A percentile compares a stretch with the other conserved stretches of the same genome.
Conservation (phyloP, 2,329 filamentous ascomycete genomes). For the Fusarium sp. region DNA sequence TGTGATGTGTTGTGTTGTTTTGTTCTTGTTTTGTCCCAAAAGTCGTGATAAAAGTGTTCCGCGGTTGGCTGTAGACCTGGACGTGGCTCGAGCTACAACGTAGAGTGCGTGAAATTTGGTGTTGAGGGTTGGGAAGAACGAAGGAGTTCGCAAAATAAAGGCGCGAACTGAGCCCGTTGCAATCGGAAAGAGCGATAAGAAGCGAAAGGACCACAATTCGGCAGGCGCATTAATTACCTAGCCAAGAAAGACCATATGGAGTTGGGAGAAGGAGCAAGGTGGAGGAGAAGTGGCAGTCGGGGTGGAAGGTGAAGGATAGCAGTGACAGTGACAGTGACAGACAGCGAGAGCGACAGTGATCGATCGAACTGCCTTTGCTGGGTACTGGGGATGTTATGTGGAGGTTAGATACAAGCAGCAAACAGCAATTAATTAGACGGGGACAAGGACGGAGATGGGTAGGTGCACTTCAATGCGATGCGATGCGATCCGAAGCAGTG, state of each 20-base stretch:
- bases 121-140: constrained; percentile 7
- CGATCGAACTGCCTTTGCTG: constrained; percentile 1
- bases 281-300: background rate
- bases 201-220: constrained; percentile 36
- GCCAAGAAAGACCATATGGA: constrained; percentile 39
- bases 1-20: background rate
- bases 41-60: constrained; percentile 18
- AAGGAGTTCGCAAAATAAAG: constrained; percentile 17
- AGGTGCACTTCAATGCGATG: constrained; percentile 11
- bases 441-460: constrained; percentile 23
- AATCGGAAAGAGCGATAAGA: constrained; percentile 44
- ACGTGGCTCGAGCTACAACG: constrained; percentile 15
- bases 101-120: constrained; percentile 16
- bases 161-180: constrained; percentile 19
- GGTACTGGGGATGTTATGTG: background rate
- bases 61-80: constrained; percentile 4
- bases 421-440: background rate
- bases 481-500: constrained; percentile 29
- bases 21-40: constrained; percentile 19
- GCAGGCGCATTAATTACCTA: constrained; percentile 7
- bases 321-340: background rate
- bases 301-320: constrained; percentile 4
- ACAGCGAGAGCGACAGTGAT: constrained; percentile 6
- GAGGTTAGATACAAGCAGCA: constrained; percentile 6
- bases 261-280: constrained; percentile 22